Evolutionary conservation across 148 eudicot species (phyloP), one percentile per base, ranked within the genome.

Genomic region (Rhododendron griersonianum): DNA sequence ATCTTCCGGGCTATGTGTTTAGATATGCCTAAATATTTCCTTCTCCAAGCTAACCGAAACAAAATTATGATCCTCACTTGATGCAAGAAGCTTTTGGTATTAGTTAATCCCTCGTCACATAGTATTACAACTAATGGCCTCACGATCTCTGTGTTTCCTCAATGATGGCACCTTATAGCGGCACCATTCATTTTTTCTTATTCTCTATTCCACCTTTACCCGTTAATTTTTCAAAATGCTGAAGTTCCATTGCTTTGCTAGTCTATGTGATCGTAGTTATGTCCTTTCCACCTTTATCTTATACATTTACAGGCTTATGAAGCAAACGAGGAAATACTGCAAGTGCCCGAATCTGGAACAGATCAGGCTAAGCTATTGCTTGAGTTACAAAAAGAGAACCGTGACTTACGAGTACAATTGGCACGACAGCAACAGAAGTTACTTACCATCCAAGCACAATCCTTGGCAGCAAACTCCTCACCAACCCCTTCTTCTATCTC

Each of bases 361-460:
- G 96, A 94, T 76, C 93, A 93, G 81, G 94, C 96, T 45, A 93
- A 94, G 88, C 85, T 96, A 74, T 73, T 96, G 53, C 94, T 96
- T 1, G 95, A 94, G 88, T 89, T 96, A 78, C 98, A 96, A 88
- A 93, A 93, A 86, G 96, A 96, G 84, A 96, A 94, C 84, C 91
- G 96, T 4, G 98, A 93, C 73, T 89, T 96, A 74, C 74, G 96
- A 85, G 90, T 88, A 39, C 95, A 93, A 86, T 86, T 93, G 87
- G 98, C 95, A 83, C 90, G 89, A 78, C 98, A 94, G 86, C 98
- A 94, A 79, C 98, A 96, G 79, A 94, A 94, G 92, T 90, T 94
- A 55, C 37, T 96, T 35, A 89, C 89, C 33, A 59, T 94, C 73
- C 92, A 93, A 92, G 93, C 98, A 77, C 95, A 96, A 80, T 88